These are phyloP conservation scores for Eimeria acervulina DNA, from an alignment of 169 alveolate species.

Conservation along the genomic window DNA sequence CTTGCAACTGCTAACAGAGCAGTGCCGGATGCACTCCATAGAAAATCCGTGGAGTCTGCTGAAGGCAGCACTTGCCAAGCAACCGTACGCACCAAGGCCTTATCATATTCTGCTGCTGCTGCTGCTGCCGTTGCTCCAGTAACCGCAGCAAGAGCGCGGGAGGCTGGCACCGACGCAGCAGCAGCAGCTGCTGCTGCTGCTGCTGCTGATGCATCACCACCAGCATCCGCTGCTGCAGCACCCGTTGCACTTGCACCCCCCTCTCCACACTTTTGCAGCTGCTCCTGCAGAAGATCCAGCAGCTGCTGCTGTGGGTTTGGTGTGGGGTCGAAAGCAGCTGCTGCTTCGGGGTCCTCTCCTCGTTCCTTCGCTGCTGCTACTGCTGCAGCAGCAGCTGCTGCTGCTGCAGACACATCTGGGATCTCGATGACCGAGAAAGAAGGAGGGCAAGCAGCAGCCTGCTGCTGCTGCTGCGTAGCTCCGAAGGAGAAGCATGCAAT, in stretches of 20 bases:
- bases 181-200: constrained; percentile 6
- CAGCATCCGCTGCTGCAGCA: not conserved
- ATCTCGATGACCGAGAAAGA: constrained; percentile 65
- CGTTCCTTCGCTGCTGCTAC: constrained; percentile 53
- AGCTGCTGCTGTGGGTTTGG: constrained; percentile 64
- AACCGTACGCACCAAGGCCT: constrained; percentile 57
- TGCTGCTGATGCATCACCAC: constrained; percentile 8
- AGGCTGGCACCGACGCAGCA: not conserved
- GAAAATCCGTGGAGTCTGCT: constrained; percentile 81
- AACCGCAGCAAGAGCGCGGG: not conserved
- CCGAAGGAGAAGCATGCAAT: constrained; percentile 6
- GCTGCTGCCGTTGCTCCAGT: constrained; percentile 39
- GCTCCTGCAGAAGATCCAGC: constrained; percentile 72
- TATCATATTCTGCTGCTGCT: constrained; percentile 12
- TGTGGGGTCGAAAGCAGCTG: constrained; percentile 42
- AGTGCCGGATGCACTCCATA: constrained; percentile 82
- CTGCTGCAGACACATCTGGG: constrained; percentile 72
- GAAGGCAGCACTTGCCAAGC: constrained; percentile 72
- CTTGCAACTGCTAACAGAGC: constrained; percentile 77
- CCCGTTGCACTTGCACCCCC: not conserved
- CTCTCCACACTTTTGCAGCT: constrained; percentile 54
- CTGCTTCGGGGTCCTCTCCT: constrained; percentile 31
- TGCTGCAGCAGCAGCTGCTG: constrained; percentile 51
- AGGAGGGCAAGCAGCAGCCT: constrained; percentile 55
- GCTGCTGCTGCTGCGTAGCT: constrained; percentile 42